phyloP scores from a whole-genome alignment of 495 filamentous ascomycete species.

The Trichoderma gamsii region DNA sequence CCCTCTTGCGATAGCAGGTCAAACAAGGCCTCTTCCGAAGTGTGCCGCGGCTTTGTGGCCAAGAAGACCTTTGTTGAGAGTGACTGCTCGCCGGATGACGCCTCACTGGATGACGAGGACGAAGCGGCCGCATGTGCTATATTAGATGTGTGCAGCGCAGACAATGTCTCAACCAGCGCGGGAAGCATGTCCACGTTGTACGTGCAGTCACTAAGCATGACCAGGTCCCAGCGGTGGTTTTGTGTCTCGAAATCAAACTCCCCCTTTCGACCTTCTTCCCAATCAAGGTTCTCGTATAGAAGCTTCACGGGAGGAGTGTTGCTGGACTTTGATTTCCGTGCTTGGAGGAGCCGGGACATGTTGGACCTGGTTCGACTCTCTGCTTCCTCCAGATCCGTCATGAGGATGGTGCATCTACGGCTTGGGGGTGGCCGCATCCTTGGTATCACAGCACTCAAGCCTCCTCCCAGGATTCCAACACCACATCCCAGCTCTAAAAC shows the following conservation, averaged over 20 bases:
- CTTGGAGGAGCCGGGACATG: conserved; percentile 28
- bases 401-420: conserved; percentile 44
- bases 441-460: conserved; percentile 46
- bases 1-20: conserved; percentile 59
- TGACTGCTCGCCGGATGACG: neutral
- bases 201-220: conserved; percentile 87
- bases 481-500: conserved; percentile 78
- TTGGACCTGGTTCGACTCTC: conserved; percentile 45
- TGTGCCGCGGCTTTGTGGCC: conserved; percentile 79
- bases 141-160: conserved; percentile 37
- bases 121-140: conserved; percentile 30
- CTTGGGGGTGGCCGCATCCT: conserved; percentile 17
- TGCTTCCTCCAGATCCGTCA: conserved; percentile 82
- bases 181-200: conserved; percentile 84
- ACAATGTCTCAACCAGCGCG: conserved; percentile 64
- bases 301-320: conserved; percentile 17
- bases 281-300: conserved; percentile 65
- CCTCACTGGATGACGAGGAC: neutral
- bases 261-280: conserved; percentile 47
- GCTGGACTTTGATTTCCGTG: neutral
- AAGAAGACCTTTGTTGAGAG: conserved; percentile 50
- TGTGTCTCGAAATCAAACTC: conserved; percentile 31
- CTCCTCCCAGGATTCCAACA: conserved; percentile 78
- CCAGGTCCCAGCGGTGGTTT: conserved; percentile 54
- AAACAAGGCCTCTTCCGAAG: conserved; percentile 75